Percentiles rank a stretch among this genome's conserved stretches.
phyloP scores from a whole-genome alignment of 192 early-diverging fungal genomes.

The Coemansia sp. region DNA sequence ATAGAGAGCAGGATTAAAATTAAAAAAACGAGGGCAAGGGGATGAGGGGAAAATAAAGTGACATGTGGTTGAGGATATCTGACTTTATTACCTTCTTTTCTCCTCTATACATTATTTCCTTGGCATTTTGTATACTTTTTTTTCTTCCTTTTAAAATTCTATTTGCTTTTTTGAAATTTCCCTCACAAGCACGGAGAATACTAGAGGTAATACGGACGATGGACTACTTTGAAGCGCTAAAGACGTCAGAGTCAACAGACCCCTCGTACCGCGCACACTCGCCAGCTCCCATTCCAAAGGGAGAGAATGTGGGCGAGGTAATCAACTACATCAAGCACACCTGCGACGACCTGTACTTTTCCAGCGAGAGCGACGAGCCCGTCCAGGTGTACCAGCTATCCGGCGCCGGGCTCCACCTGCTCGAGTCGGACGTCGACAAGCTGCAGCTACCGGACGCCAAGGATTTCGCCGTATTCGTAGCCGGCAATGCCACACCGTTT shows the following conservation, averaged over 20 bases:
- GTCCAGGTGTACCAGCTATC: slow-evolving; percentile 53
- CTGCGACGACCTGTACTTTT: slow-evolving; percentile 51
- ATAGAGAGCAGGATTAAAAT: too few species aligned
- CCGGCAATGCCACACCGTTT: slow-evolving; percentile 17
- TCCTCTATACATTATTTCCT: background rate
- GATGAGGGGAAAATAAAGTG: too few species aligned
- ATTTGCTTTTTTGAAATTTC: background rate
- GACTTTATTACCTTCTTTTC: too few species aligned
- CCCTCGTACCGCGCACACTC: slow-evolving; percentile 28
- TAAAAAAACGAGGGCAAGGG: too few species aligned
- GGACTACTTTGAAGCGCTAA: slow-evolving; percentile 54
- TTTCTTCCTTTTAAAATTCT: background rate
- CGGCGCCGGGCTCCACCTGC: slow-evolving; percentile 17
- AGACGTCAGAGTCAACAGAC: slow-evolving; percentile 25
- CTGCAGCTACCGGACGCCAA: slow-evolving; percentile 33
- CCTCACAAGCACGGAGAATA: background rate
- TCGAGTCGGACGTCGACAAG: slow-evolving; percentile 38
- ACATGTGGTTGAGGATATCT: too few species aligned
- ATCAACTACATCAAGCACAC: slow-evolving; percentile 43
- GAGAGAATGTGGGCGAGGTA: slow-evolving; percentile 23
- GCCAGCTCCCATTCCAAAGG: slow-evolving; percentile 29
- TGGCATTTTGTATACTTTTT: background rate
- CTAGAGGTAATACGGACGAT: slow-evolving; percentile 4
- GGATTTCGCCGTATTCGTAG: slow-evolving; percentile 46
- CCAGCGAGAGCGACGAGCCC: slow-evolving; percentile 52